Evolutionary conservation across 208 protist genomes (phyloP).

Genomic region (Acanthamoeba healyi): DNA sequence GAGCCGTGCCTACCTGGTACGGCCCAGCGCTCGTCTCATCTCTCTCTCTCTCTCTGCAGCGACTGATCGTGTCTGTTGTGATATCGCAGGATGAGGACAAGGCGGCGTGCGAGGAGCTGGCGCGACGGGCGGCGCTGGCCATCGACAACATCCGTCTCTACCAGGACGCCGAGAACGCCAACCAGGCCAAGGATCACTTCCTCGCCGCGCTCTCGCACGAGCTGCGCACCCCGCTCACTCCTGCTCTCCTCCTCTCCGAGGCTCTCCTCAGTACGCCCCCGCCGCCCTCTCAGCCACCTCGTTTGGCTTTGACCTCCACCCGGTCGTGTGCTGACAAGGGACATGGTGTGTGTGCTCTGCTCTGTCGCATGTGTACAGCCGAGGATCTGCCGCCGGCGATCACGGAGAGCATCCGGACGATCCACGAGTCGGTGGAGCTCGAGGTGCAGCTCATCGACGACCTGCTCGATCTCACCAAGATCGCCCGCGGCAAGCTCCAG

Average conservation of each 20-base stretch:
- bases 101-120: slow-evolving; percentile 14
- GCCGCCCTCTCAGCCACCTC: no score
- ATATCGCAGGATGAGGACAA: slow-evolving; percentile 5
- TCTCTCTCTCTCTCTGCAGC: neutral
- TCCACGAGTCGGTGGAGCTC: slow-evolving; percentile 52
- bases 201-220: slow-evolving; percentile 48
- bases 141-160: slow-evolving; percentile 51
- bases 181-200: slow-evolving; percentile 65
- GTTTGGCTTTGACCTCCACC: neutral
- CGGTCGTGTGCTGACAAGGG: no score
- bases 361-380: no score
- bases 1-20: slow-evolving; percentile 18
- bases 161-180: slow-evolving; percentile 43
- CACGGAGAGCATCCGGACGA: slow-evolving; percentile 8
- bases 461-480: slow-evolving; percentile 59
- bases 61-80: neutral
- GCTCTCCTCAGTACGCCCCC: slow-evolving; percentile 17
- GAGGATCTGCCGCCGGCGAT: slow-evolving; percentile 1
- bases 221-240: slow-evolving; percentile 34
- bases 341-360: no score
- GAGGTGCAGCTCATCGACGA: slow-evolving; percentile 68
- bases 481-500: slow-evolving; percentile 28
- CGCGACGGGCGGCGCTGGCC: neutral
- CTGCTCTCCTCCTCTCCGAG: slow-evolving; percentile 10
- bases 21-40: neutral